Base-by-base conservation (phyloP, 495 filamentous ascomycete genomes). In the Neurospora hispaniola region DNA sequence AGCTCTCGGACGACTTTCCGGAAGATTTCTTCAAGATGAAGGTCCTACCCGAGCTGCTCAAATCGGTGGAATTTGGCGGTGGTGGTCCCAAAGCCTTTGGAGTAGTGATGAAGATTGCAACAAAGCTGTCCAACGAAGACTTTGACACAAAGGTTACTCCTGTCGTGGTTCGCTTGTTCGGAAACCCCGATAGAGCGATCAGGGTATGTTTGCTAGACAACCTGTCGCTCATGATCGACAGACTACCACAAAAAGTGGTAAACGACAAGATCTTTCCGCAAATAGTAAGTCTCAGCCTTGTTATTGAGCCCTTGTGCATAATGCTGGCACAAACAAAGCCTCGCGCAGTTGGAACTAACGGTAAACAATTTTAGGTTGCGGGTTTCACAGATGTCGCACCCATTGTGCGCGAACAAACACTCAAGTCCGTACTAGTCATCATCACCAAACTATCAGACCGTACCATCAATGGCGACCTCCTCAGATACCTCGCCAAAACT, bases 1-100 rank as follows among this genome's bases (percentile, higher is more conserved):
- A 91, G 69, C 87, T 96, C 6, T 90, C 93, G 1, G 93, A 97
- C 74, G 94, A 98, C 79, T 97, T 98, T 75, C 96, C 96, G 0
- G 96, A 98, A 76, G 94, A 97, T 71, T 99, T 96, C 79, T 96
- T 98, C 84, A 97, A 94, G 79, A 92, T 96, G 89, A 99, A 98
- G 77, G 89, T 98, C 12, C 86, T 99, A 18, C 96, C 96, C 1
- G 96, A 98, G 79, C 84, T 99, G n/a, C 85, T 99, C 1, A 98
- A 98, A 77, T 96, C 94, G 0, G 93, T 99, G 10, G 96, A 99
- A 77, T 99, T 97, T 81, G 96, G 96, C 35, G 96, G 96, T 35
- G 96, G 96, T 48, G 96, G 96, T 1, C 91, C 95, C 0, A 97
- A 97, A 76, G 94, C 96, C 7, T 94, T 99, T 72, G 83, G 85